Percentiles rank a stretch among this genome's conserved stretches.
Evolutionary conservation across 1,284 basidiomycete genomes (phyloP).

Genomic region (Ceratobasidium papillatum): DNA sequence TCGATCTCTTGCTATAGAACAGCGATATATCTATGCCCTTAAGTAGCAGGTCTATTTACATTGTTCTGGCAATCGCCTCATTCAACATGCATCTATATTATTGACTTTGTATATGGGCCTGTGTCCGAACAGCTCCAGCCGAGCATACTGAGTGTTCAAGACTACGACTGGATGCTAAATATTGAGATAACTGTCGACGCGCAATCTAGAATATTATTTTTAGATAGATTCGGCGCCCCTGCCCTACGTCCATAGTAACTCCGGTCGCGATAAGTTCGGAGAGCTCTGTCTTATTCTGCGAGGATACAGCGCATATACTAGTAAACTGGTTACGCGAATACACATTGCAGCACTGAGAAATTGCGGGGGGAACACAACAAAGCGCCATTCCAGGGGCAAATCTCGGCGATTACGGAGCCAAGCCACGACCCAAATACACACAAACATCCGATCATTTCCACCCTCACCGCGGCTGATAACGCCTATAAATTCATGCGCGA

Average conservation of each 20-base stretch:
- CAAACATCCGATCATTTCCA: neutral
- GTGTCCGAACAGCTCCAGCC: too few relatives aligned
- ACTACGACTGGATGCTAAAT: too few relatives aligned
- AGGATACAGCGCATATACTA: neutral
- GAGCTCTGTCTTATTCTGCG: neutral
- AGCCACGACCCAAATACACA: neutral
- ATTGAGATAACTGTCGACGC: too few relatives aligned
- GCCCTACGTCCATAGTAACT: neutral
- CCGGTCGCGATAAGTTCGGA: slow-evolving; percentile 15
- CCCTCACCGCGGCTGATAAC: neutral
- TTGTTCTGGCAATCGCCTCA: too few relatives aligned
- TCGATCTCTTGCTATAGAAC: too few relatives aligned
- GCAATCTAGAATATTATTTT: too few relatives aligned
- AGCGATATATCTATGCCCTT: too few relatives aligned
- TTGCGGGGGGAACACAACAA: neutral
- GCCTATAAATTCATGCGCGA: neutral
- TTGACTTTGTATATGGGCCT: too few relatives aligned
- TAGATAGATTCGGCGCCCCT: too few relatives aligned
- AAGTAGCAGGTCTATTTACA: too few relatives aligned
- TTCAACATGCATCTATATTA: too few relatives aligned
- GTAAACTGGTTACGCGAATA: neutral
- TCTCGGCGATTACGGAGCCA: slow-evolving; percentile 14
- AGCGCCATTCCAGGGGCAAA: neutral
- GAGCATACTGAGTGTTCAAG: too few relatives aligned
- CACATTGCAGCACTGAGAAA: neutral